Evolutionary conservation across 192 early-diverging fungal species (phyloP), one percentile per base, ranked within the genome.

Genomic region (Chytriomyces sp.): DNA sequence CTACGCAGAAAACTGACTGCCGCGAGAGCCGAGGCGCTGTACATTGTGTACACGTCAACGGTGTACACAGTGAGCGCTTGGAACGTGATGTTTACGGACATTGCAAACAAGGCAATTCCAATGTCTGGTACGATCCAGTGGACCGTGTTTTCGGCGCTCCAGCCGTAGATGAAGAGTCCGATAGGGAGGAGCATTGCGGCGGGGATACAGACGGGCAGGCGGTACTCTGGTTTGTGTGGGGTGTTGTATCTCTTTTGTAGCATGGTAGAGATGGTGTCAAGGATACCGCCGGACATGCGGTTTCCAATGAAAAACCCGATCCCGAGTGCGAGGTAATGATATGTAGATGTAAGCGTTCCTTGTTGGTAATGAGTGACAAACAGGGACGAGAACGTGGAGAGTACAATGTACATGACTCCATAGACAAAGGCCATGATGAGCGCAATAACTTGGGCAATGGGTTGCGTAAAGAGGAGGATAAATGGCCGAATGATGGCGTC

Each of bases 351-450:
- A 13, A 63, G 23, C 7, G 72, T 74, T 7, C 13, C 18, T 74
- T 74, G 45, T 11, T 61, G 60, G 20, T 74, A 74, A 3, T 61
- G 23, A 11, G n/a, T 45, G 60, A 74, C 61, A 47, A 74, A 74
- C 7, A 74, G 61, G 7, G 28, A 3, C 5, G 72, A 74, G 53
- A 62, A 74, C 2, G 72, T 63, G 16, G 72, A 59, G 9, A 74
- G 53, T 10, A 74, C 72, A 63, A 74, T 63, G 61, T 74, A 74
- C 69, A 74, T 61, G 9, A 74, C 45, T 45, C 72, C 72, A 44
- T 74, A 74, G n/a, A 74, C 61, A 18, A 74, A 74, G 7, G 72
- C 72, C 72, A 74, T 74, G 23, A 63, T 50, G 11, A 74, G 45
- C 5, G 60, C 61, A 63, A 74, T 74, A 10, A 47, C 61, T 47